These are phyloP conservation scores for Beta lomatogona DNA, from an alignment of 179 eudicot species.

Conservation along the genomic window DNA sequence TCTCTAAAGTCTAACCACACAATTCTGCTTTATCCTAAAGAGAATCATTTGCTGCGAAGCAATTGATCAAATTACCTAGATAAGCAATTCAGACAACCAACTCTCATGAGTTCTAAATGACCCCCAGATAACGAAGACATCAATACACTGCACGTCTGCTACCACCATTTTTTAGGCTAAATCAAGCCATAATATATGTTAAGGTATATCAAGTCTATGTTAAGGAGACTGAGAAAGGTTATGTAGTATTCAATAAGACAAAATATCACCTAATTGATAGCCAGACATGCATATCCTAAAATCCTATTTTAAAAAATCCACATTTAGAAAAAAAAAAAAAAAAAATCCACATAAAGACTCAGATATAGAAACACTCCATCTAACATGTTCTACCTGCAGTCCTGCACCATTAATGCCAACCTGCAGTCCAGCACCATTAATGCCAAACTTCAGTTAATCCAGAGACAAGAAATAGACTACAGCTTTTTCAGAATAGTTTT, in stretches of 20 bases:
- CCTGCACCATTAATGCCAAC: too few relatives aligned
- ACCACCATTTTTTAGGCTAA: background rate
- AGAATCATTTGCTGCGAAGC: background rate
- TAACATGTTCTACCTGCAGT: background rate
- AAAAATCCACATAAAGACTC: too few relatives aligned
- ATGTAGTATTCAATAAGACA: too few relatives aligned
- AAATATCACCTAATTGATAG: too few relatives aligned
- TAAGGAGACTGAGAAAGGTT: background rate
- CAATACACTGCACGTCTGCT: background rate
- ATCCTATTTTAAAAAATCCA: background rate
- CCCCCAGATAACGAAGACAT: background rate
- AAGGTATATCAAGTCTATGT: background rate
- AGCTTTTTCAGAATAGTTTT: too few relatives aligned
- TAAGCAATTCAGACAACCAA: background rate
- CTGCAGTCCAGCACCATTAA: background rate
- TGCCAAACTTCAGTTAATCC: background rate
- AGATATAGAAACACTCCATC: background rate
- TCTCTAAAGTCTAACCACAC: background rate
- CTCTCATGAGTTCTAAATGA: background rate
- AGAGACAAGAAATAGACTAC: background rate
- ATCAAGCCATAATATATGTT: background rate
- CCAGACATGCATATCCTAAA: background rate
- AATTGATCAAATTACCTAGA: background rate
- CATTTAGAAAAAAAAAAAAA: too few relatives aligned
- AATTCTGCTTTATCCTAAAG: background rate